phyloP scores from a whole-genome alignment of 139 green algal species.

The Micromonas commoda region DNA sequence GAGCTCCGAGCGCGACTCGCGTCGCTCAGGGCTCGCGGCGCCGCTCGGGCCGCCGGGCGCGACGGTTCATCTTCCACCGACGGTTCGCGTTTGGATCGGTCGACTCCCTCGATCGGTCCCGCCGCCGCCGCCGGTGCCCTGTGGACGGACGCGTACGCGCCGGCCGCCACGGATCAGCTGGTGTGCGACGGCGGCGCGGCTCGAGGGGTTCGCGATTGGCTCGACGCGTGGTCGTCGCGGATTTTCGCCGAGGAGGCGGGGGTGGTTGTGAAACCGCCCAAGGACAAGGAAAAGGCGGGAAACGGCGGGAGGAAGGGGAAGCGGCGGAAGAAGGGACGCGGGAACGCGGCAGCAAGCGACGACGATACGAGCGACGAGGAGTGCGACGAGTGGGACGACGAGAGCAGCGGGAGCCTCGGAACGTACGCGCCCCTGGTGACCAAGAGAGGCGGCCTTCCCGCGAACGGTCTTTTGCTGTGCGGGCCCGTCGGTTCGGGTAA shows the following conservation, averaged over 20 bases:
- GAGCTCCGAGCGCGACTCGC: not conserved
- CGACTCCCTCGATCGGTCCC: not conserved
- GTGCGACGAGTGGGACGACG: not conserved
- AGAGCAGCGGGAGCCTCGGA: not conserved
- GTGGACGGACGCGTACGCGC: constrained; percentile 1
- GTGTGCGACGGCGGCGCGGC: not conserved
- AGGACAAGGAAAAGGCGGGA: not conserved
- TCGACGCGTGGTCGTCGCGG: not conserved
- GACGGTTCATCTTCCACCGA: too few relatives aligned
- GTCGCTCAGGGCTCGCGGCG: not conserved
- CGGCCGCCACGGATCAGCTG: not conserved
- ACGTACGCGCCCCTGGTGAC: not conserved
- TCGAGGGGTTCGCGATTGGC: not conserved
- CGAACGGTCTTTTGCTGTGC: constrained; percentile 16
- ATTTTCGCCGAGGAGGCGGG: not conserved
- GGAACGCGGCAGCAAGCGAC: not conserved
- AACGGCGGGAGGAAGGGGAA: not conserved
- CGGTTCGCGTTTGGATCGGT: too few relatives aligned
- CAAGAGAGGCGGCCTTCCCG: not conserved
- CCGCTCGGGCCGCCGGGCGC: not conserved
- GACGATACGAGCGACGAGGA: not conserved
- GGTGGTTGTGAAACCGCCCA: not conserved
- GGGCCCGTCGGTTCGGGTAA: constrained; percentile 26
- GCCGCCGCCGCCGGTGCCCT: not conserved
- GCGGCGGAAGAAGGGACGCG: not conserved